phyloP scores from a whole-genome alignment of 495 filamentous ascomycete genomes.

The Letharia lupina region DNA sequence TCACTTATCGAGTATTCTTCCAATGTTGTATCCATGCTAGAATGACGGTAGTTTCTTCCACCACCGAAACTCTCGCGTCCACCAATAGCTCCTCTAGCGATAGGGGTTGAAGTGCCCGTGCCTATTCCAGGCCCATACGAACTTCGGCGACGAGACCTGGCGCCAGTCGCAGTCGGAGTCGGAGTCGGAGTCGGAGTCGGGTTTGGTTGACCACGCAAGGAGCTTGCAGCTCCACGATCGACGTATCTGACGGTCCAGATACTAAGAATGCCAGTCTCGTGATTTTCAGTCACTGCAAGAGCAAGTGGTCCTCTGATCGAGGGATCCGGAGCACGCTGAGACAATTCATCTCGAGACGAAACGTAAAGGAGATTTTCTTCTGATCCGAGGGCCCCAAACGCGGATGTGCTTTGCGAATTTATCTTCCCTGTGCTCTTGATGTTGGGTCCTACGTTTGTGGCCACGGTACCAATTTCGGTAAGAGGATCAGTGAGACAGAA shows the following conservation, averaged over 20 bases:
- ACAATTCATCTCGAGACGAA: constrained; percentile 48
- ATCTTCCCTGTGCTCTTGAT: constrained; percentile 15
- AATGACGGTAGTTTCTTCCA: constrained; percentile 34
- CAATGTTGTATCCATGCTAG: constrained; percentile 28
- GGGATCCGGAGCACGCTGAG: constrained; percentile 12
- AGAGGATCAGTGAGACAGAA: constrained; percentile 84
- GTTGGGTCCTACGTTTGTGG: constrained; percentile 39
- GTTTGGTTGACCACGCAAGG: constrained; percentile 28
- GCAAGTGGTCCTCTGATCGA: constrained; percentile 42
- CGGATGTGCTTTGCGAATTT: constrained; percentile 27
- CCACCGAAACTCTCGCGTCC: constrained; percentile 52
- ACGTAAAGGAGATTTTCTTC: constrained; percentile 77
- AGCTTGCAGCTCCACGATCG: constrained; percentile 46
- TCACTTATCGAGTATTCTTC: constrained; percentile 40
- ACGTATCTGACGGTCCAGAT: constrained; percentile 71
- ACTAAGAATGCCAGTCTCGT: constrained; percentile 60
- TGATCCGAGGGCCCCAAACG: constrained; percentile 49
- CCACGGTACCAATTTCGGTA: constrained; percentile 75
- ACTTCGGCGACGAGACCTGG: constrained; percentile 65
- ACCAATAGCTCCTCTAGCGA: constrained; percentile 40
- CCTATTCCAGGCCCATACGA: constrained; percentile 71
- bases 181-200: constrained; percentile 27
- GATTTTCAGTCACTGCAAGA: constrained; percentile 75
- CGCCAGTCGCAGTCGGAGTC: constrained; percentile 43
- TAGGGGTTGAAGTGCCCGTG: constrained; percentile 75